Percentiles rank a stretch among this genome's conserved stretches.
These are phyloP conservation scores for Dipteronia dyeriana DNA, from an alignment of 345 rosid genomes.

Conservation along the genomic window DNA sequence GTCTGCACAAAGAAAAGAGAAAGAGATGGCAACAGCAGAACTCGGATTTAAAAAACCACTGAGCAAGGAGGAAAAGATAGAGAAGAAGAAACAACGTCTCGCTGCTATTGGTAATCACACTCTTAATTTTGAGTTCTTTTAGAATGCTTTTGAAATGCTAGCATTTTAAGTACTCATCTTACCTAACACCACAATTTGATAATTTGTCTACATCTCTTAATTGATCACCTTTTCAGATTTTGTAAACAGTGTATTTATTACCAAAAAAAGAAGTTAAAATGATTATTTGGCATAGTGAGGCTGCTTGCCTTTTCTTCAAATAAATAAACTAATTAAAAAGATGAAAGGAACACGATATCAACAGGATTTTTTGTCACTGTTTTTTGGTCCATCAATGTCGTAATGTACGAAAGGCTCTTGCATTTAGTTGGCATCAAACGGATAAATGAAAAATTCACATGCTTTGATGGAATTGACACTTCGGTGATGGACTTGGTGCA, in stretches of 20 bases:
- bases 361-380: not conserved
- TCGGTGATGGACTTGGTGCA: not conserved
- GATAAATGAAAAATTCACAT: not conserved
- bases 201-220: not conserved
- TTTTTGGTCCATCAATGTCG: not conserved
- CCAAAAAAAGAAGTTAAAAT: no score
- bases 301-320: no score
- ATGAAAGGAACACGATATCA: not conserved
- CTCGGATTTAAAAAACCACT: slow-evolving; percentile 92
- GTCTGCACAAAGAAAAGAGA: slow-evolving; percentile 85
- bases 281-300: no score
- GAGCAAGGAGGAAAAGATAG: slow-evolving; percentile 83
- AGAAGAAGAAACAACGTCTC: slow-evolving; percentile 93
- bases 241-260: no score
- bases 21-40: slow-evolving; percentile 68
- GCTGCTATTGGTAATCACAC: slow-evolving; percentile 82
- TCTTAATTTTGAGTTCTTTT: not conserved
- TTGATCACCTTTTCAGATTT: no score
- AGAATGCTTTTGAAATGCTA: not conserved
- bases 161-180: not conserved
- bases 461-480: not conserved
- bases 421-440: not conserved
- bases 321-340: not conserved
- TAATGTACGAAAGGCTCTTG: not conserved
- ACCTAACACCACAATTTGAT: not conserved